These are phyloP conservation scores for Verticillium alfalfae DNA, from an alignment of 2,329 filamentous ascomycete genomes.

Conservation along the genomic window DNA sequence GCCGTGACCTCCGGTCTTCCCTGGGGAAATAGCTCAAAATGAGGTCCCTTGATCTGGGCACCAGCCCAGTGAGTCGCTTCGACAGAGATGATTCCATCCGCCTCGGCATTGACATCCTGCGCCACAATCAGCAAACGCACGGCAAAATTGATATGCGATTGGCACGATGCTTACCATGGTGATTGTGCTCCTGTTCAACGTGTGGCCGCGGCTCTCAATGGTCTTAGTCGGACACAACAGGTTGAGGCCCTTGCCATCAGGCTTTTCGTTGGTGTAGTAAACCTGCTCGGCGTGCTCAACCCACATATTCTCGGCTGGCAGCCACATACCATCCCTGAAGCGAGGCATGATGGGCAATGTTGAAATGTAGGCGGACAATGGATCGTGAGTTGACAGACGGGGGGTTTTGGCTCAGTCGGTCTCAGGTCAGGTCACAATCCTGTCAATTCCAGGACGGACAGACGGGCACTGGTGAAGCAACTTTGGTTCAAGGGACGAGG, in stretches of 20 bases:
- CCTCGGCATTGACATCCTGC: conserved; percentile 25
- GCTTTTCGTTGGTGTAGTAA: conserved; percentile 38
- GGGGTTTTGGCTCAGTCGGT: neutral
- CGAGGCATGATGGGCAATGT: conserved; percentile 19
- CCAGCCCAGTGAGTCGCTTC: conserved; percentile 33
- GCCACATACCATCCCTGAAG: conserved; percentile 49
- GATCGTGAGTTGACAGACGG: neutral
- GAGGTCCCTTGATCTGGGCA: conserved; percentile 26
- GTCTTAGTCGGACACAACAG: conserved; percentile 52
- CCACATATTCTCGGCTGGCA: conserved; percentile 52
- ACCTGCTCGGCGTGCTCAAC: conserved; percentile 64
- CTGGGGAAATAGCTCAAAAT: conserved; percentile 31
- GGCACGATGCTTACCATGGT: conserved; percentile 22
- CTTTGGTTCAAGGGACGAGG: neutral
- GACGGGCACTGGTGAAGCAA: neutral
- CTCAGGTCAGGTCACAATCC: conserved; percentile 4
- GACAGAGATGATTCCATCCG: conserved; percentile 32
- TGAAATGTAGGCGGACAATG: neutral
- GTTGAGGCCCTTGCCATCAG: conserved; percentile 39
- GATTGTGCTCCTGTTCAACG: conserved; percentile 49
- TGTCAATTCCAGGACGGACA: conserved; percentile 1
- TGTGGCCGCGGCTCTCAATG: conserved; percentile 47
- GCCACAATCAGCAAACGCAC: neutral
- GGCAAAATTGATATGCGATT: neutral
- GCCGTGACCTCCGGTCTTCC: conserved; percentile 23